Base-by-base conservation (phyloP, 148 eudicot genomes). In the Chenopodium formosanum region DNA sequence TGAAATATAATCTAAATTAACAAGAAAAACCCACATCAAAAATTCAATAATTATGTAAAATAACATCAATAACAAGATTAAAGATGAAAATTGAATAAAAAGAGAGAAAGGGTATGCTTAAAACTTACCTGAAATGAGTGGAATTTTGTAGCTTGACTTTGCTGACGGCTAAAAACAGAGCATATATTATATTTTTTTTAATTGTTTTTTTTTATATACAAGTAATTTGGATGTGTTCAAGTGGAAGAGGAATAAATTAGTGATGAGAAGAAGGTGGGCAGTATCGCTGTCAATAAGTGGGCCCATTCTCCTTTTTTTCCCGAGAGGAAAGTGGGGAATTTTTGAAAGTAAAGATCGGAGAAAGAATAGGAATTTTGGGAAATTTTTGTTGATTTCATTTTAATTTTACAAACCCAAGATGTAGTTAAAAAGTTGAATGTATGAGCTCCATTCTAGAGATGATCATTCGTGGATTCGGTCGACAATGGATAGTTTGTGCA, bases 121-220 rank as follows among this genome's bases (percentile, higher is more conserved):
- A 58, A 73, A 40, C 47, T 62, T 73, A 47, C 85, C 82, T 78
- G 82, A 53, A 40, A 46, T 40, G 44, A 40, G 44, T 40, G 44
- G 44, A 75, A 8, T 37, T 34, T 75, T 60, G 70, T 72, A 8
- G 70, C 20, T 70, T 27, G 78, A 27, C 23, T 73, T 79, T 56
- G 82, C 76, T 58, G 56, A 79, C 32, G 44, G 73, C 70, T 37
- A 10, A 10, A 74, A 48, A 79, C 52, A 75, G 31, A 40, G 79
- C 63, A 67, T 25, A 4, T 56, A 2, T 9, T 23, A 31, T 31
- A 27, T 27, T 68, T 2, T 68, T 9, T 4, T 27, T 27, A 27
- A 4, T 40, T 40, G 0, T 4, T 40, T 25, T 66, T 29, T 31
- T 31, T 25, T 9, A 22, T 19, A 22, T 68, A 50, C 12, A 3